Evolutionary conservation across 352 stramenopile genomes (phyloP).

Genomic region (Pythium myriotylum): DNA sequence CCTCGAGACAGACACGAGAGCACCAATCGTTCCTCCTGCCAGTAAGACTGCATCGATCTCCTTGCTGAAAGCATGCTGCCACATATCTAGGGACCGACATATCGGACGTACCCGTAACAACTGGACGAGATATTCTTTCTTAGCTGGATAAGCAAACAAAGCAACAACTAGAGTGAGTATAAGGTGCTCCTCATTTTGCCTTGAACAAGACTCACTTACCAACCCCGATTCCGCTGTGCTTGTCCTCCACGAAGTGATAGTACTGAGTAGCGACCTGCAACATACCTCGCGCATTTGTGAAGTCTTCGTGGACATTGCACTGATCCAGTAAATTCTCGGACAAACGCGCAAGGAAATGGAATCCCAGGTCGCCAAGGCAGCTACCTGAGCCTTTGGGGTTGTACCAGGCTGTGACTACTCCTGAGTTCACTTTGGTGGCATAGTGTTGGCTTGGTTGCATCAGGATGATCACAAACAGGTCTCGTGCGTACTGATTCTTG

Average conservation of each 20-base stretch:
- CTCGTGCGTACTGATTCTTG: constrained; percentile 68
- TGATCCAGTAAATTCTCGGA: constrained; percentile 71
- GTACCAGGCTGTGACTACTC: constrained; percentile 52
- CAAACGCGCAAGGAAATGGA: constrained; percentile 60
- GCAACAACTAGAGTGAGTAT: too few relatives aligned
- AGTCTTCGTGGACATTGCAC: constrained; percentile 77
- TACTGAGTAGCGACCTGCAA: constrained; percentile 81
- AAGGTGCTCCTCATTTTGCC: not conserved
- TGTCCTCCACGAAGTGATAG: constrained; percentile 81
- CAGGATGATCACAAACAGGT: constrained; percentile 85
- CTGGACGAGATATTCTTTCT: constrained; percentile 81
- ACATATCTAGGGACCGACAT: constrained; percentile 80
- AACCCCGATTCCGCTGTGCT: constrained; percentile 70
- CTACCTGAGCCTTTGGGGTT: constrained; percentile 83
- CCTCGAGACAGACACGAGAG: not conserved
- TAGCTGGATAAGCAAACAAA: constrained; percentile 37
- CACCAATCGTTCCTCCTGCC: constrained; percentile 6
- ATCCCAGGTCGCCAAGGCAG: constrained; percentile 72
- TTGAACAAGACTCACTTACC: constrained; percentile 38
- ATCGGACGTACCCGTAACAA: constrained; percentile 63
- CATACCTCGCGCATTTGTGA: constrained; percentile 76
- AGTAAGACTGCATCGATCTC: constrained; percentile 66
- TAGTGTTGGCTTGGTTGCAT: constrained; percentile 85
- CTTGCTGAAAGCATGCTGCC: constrained; percentile 82
- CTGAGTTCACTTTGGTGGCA: constrained; percentile 41